A percentile compares a stretch with the other conserved stretches of the same genome.
Conservation (phyloP, 495 filamentous ascomycete genomes). For the Penicillium turbatum region DNA sequence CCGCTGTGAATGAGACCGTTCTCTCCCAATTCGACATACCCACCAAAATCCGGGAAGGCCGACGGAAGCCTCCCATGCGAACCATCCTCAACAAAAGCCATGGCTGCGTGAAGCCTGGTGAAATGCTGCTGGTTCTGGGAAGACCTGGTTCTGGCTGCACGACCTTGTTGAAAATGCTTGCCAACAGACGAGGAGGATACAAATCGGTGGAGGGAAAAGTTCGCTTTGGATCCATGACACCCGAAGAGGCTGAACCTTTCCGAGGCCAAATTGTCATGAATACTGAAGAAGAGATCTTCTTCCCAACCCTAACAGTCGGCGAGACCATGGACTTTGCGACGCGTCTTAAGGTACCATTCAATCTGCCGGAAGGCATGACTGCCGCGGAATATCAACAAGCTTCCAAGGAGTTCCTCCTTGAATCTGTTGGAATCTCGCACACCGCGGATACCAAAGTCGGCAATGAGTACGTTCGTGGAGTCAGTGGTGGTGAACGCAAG, state of each 20-base stretch:
- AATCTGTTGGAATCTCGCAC: slow-evolving; percentile 70
- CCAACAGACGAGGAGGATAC: slow-evolving; percentile 61
- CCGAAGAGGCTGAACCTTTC: slow-evolving; percentile 54
- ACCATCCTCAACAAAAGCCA: slow-evolving; percentile 40
- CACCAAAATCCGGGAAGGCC: slow-evolving; percentile 33
- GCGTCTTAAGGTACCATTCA: slow-evolving; percentile 34
- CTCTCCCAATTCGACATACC: slow-evolving; percentile 56
- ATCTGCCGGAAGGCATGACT: slow-evolving; percentile 32
- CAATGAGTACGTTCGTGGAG: slow-evolving; percentile 70
- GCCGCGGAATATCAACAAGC: slow-evolving; percentile 46
- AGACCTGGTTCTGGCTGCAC: slow-evolving; percentile 44
- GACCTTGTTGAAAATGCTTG: slow-evolving; percentile 58
- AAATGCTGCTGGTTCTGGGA: slow-evolving; percentile 46
- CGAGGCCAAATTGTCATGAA: slow-evolving; percentile 70
- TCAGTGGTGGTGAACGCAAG: slow-evolving; percentile 83
- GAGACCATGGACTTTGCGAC: slow-evolving; percentile 68
- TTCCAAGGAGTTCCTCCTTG: slow-evolving; percentile 64
- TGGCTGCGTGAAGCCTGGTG: slow-evolving; percentile 52
- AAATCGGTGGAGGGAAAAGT: slow-evolving; percentile 50
- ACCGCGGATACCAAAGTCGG: slow-evolving; percentile 79
- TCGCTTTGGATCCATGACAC: slow-evolving; percentile 53
- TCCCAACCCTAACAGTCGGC: slow-evolving; percentile 64
- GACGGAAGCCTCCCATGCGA: slow-evolving; percentile 34
- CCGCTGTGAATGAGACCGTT: slow-evolving; percentile 47
- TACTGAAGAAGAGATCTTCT: slow-evolving; percentile 68